Evolutionary conservation across 192 early-diverging fungal species (phyloP).

Genomic region (Globomyces pollinis-pini): DNA sequence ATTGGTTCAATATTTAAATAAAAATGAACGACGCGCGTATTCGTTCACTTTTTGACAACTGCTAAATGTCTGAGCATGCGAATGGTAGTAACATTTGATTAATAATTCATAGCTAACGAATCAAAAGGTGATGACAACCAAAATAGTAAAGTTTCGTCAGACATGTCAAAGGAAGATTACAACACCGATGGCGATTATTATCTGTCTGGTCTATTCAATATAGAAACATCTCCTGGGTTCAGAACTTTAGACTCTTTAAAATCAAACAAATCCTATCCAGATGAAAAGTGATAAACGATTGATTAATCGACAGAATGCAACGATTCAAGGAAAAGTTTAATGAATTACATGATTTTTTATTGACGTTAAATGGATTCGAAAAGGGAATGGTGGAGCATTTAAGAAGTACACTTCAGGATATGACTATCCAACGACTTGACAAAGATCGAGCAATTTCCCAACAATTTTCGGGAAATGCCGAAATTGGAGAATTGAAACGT

Average conservation of each 20-base stretch:
- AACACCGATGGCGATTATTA: slow-evolving; percentile 30
- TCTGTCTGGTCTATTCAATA: slow-evolving; percentile 36
- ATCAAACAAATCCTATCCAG: background rate
- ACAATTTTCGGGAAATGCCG: slow-evolving; percentile 43
- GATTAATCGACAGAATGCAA: slow-evolving; percentile 19
- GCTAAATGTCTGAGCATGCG: no score
- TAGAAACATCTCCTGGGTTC: slow-evolving; percentile 36
- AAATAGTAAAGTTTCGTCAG: no score
- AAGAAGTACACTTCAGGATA: slow-evolving; percentile 34
- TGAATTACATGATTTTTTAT: slow-evolving; percentile 31
- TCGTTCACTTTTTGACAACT: no score
- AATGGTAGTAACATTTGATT: no score
- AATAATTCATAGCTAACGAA: no score
- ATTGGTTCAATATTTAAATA: no score
- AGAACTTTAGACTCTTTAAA: slow-evolving; percentile 28
- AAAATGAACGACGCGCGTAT: no score
- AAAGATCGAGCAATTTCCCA: slow-evolving; percentile 40
- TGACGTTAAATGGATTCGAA: slow-evolving; percentile 37
- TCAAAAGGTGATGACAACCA: no score
- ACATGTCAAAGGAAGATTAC: no score
- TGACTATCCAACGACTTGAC: slow-evolving; percentile 45
- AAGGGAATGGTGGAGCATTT: slow-evolving; percentile 41
- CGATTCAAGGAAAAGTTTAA: slow-evolving; percentile 31
- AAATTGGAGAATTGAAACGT: slow-evolving; percentile 53
- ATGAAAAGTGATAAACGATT: background rate